A percentile compares a stretch with the other conserved stretches of the same genome.
phyloP scores from a whole-genome alignment of 176 grass and related monocot species.

The Rhynchospora pubera region DNA sequence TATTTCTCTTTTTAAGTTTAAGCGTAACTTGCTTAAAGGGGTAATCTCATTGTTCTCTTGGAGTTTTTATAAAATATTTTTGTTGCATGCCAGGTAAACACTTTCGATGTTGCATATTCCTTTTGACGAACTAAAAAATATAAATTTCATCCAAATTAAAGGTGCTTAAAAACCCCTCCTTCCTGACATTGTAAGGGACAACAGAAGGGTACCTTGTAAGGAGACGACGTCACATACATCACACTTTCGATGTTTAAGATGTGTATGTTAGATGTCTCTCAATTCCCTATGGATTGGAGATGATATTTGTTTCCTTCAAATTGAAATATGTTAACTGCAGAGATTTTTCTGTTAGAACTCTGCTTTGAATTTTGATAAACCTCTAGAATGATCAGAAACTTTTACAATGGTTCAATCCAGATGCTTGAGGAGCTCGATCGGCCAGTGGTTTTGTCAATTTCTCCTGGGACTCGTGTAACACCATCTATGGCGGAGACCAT shows the following conservation, averaged over 20 bases:
- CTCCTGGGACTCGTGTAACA: conserved; percentile 60
- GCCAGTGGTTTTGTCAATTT: conserved; percentile 68
- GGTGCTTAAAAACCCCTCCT: neutral
- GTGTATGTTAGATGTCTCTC: neutral
- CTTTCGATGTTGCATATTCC: neutral
- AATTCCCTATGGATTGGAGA: neutral
- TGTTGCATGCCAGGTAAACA: neutral
- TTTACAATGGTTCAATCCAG: conserved; percentile 26
- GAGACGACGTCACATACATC: neutral
- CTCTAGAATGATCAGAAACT: neutral
- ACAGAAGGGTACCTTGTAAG: neutral
- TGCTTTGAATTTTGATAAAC: neutral
- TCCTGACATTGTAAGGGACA: neutral
- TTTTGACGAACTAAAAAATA: neutral
- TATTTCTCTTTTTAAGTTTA: neutral
- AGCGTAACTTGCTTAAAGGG: neutral
- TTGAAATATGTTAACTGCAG: neutral
- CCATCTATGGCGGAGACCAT: conserved; percentile 56
- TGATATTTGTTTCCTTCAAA: neutral
- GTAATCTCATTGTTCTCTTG: neutral
- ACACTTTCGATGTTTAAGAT: neutral
- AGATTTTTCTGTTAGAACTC: neutral
- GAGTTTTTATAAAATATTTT: neutral
- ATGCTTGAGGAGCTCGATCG: conserved; percentile 60
- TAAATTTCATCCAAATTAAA: neutral